These are phyloP conservation scores for Choanephora cucurbitarum DNA, from an alignment of 371 early-diverging fungal genomes.

Conservation along the genomic window DNA sequence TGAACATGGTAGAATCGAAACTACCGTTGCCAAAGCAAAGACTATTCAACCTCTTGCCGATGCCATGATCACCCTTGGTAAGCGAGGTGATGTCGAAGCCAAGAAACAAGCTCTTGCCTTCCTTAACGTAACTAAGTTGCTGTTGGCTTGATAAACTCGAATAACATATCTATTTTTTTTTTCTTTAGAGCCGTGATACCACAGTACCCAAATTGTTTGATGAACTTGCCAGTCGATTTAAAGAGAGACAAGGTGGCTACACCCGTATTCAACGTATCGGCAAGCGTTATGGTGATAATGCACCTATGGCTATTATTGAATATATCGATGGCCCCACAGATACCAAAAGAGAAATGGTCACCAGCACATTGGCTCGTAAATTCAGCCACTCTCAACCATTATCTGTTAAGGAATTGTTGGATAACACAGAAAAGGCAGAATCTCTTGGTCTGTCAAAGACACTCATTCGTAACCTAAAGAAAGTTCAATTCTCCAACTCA, in stretches of 20 bases:
- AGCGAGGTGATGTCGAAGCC: slow-evolving; percentile 67
- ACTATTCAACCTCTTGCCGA: slow-evolving; percentile 87
- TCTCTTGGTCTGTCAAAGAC: slow-evolving; percentile 33
- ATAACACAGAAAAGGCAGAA: slow-evolving; percentile 18
- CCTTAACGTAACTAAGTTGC: slow-evolving; percentile 64
- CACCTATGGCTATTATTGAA: slow-evolving; percentile 92
- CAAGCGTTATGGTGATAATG: slow-evolving; percentile 82
- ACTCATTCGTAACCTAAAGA: slow-evolving; percentile 45
- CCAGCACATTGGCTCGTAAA: slow-evolving; percentile 49
- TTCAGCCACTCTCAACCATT: slow-evolving; percentile 20
- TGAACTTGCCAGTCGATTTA: slow-evolving; percentile 84
- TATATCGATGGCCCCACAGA: slow-evolving; percentile 69
- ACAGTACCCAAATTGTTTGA: slow-evolving; percentile 86
- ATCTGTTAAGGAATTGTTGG: slow-evolving; percentile 33
- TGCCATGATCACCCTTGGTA: slow-evolving; percentile 81
- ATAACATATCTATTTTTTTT: background rate
- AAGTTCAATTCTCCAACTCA: slow-evolving; percentile 42
- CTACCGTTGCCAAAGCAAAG: slow-evolving; percentile 94
- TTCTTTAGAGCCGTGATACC: slow-evolving; percentile 58
- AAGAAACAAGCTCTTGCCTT: slow-evolving; percentile 62
- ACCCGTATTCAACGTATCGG: slow-evolving; percentile 87
- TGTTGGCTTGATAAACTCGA: too few species aligned
- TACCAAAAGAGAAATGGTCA: slow-evolving; percentile 53
- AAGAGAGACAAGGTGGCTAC: slow-evolving; percentile 84
- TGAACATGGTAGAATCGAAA: slow-evolving; percentile 88